These are phyloP conservation scores for Xylariaceae sp. DNA, from an alignment of 2,329 filamentous ascomycete genomes.

Conservation along the genomic window DNA sequence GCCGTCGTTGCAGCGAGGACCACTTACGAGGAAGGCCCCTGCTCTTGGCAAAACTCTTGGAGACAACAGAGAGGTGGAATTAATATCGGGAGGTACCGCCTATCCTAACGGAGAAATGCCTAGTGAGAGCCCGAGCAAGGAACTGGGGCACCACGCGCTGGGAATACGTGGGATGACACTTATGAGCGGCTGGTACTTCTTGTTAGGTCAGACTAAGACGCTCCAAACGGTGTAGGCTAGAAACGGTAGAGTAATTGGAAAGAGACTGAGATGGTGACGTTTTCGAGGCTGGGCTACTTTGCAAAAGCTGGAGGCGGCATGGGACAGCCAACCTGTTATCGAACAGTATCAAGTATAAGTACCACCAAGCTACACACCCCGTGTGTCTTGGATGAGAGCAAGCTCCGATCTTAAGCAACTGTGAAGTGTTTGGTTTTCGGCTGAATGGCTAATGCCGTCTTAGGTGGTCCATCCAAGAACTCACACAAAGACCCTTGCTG, in stretches of 20 bases:
- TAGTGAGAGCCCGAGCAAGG: constrained; percentile 41
- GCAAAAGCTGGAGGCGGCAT: constrained; percentile 32
- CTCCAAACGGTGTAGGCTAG: constrained; percentile 36
- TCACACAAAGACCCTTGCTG: constrained; percentile 32
- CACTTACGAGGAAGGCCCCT: constrained; percentile 36
- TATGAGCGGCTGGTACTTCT: constrained; percentile 26
- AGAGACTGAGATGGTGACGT: constrained; percentile 31
- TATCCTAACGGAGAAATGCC: constrained; percentile 44
- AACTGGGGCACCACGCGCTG: constrained; percentile 40
- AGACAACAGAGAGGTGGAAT: constrained; percentile 44
- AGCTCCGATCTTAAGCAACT: constrained; percentile 34
- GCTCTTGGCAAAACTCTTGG: constrained; percentile 38
- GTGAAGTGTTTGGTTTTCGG: constrained; percentile 40
- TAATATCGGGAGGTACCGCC: constrained; percentile 43
- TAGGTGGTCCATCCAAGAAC: constrained; percentile 34
- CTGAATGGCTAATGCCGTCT: constrained; percentile 49
- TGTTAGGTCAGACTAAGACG: constrained; percentile 24
- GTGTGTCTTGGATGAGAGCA: constrained; percentile 31
- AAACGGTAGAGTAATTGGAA: constrained; percentile 37
- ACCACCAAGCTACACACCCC: constrained; percentile 38
- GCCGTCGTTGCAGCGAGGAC: constrained; percentile 38
- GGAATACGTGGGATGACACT: constrained; percentile 17
- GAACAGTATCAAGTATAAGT: constrained; percentile 27
- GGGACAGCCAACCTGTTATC: constrained; percentile 26
- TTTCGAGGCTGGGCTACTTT: constrained; percentile 31